Evolutionary conservation across 2,329 filamentous ascomycete genomes (phyloP).

Genomic region (Aspergillus sp.): DNA sequence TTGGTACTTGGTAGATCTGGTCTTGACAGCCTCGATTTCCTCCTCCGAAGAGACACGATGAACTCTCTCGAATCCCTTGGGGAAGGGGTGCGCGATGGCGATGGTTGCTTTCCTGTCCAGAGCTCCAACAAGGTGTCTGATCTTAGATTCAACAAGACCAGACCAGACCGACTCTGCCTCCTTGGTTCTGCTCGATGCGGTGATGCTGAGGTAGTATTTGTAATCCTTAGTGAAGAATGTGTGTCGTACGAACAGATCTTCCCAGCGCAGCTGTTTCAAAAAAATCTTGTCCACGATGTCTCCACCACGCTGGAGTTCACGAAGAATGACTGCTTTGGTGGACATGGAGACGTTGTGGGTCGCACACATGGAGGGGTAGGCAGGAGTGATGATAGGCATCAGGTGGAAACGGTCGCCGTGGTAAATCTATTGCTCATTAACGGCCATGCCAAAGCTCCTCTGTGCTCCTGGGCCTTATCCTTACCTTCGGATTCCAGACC

Average conservation of each 20-base stretch:
- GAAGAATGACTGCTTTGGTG: slow-evolving; percentile 78
- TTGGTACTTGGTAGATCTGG: slow-evolving; percentile 64
- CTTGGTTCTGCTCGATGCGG: slow-evolving; percentile 77
- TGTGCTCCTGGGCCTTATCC: slow-evolving; percentile 20
- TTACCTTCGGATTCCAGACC: slow-evolving; percentile 90
- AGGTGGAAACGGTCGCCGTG: slow-evolving; percentile 79
- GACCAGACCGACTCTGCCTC: slow-evolving; percentile 86
- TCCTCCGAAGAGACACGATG: slow-evolving; percentile 68
- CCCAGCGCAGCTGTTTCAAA: slow-evolving; percentile 75
- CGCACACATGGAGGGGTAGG: slow-evolving; percentile 96
- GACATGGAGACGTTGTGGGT: slow-evolving; percentile 92
- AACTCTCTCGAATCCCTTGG: slow-evolving; percentile 83
- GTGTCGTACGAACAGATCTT: slow-evolving; percentile 84
- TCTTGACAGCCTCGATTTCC: slow-evolving; percentile 63
- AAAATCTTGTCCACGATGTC: slow-evolving; percentile 80
- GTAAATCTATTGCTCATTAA: slow-evolving; percentile 60
- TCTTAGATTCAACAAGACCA: slow-evolving; percentile 89
- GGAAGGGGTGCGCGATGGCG: slow-evolving; percentile 83
- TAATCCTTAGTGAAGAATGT: slow-evolving; percentile 91
- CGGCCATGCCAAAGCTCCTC: neutral
- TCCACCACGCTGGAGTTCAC: slow-evolving; percentile 76
- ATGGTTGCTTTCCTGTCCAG: slow-evolving; percentile 81
- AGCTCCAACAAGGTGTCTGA: slow-evolving; percentile 79
- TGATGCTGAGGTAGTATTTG: slow-evolving; percentile 92
- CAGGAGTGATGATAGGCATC: slow-evolving; percentile 98